Evolutionary conservation across 2,329 filamentous ascomycete species (phyloP).

Genomic region (Aspergillus sp.): DNA sequence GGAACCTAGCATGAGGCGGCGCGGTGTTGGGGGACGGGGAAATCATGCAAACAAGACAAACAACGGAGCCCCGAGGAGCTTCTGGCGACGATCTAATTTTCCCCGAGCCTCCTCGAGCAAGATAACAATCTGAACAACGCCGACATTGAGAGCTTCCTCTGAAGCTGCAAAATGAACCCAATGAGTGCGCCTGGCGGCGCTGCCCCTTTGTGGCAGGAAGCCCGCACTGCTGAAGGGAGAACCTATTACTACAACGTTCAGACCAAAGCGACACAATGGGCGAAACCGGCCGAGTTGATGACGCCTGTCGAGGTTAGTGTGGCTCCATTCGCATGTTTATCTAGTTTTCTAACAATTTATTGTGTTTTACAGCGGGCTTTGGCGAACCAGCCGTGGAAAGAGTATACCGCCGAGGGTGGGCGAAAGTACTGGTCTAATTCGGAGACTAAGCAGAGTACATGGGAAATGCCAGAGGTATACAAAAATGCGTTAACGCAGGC

Average conservation of each 20-base stretch:
- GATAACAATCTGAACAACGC: constrained; percentile 5
- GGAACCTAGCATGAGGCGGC: not conserved
- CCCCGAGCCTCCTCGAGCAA: constrained; percentile 15
- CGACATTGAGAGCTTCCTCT: constrained; percentile 6
- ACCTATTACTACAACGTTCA: constrained; percentile 87
- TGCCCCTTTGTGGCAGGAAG: constrained; percentile 72
- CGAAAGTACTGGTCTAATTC: constrained; percentile 95
- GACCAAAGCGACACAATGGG: constrained; percentile 91
- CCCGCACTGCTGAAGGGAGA: constrained; percentile 76
- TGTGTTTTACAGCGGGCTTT: constrained; percentile 65
- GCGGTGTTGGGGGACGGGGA: constrained; percentile 11
- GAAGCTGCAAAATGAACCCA: constrained; percentile 30
- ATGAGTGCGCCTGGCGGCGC: constrained; percentile 62
- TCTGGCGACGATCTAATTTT: constrained; percentile 24
- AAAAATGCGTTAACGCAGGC: constrained; percentile 71
- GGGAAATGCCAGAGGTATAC: constrained; percentile 87
- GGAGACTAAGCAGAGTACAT: constrained; percentile 86
- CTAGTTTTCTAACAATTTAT: not conserved
- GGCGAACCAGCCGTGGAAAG: constrained; percentile 84
- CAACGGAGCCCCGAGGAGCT: constrained; percentile 22
- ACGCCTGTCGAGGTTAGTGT: constrained; percentile 69
- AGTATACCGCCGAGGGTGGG: constrained; percentile 83
- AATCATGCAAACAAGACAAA: constrained; percentile 31
- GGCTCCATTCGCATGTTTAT: constrained; percentile 6
- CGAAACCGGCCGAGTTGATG: constrained; percentile 89